Percentiles rank a stretch among this genome's conserved stretches.
Evolutionary conservation across 176 grass and related monocot species (phyloP).

Genomic region (Aegilops tauschii): DNA sequence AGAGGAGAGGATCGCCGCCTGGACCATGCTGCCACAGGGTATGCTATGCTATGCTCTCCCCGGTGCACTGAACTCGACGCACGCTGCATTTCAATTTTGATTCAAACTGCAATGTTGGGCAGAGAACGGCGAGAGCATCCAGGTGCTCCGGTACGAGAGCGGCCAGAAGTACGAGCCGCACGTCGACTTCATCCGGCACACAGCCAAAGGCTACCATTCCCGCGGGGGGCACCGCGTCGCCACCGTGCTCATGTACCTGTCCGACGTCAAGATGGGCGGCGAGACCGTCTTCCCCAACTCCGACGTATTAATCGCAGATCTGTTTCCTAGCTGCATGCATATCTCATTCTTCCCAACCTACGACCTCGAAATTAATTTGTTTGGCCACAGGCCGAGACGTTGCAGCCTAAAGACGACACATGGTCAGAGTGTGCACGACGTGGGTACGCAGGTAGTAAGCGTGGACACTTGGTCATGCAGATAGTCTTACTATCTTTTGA

Average conservation of each 20-base stretch:
- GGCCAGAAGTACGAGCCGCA: slow-evolving; percentile 64
- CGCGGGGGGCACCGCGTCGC: slow-evolving; percentile 47
- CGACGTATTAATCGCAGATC: not conserved
- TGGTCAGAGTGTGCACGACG: slow-evolving; percentile 48
- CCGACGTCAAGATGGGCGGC: slow-evolving; percentile 41
- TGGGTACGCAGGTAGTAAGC: too few species aligned
- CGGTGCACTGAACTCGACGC: not conserved
- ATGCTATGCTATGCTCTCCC: not conserved
- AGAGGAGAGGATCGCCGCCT: slow-evolving; percentile 52
- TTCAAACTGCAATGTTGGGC: not conserved
- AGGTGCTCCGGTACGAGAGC: slow-evolving; percentile 46
- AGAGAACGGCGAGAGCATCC: slow-evolving; percentile 61
- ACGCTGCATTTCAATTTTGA: not conserved
- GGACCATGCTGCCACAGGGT: slow-evolving; percentile 69
- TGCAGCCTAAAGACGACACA: slow-evolving; percentile 24
- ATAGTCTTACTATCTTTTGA: too few species aligned
- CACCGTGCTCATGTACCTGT: slow-evolving; percentile 68
- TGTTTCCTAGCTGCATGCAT: too few species aligned
- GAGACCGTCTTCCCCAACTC: slow-evolving; percentile 51
- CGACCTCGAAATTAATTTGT: too few species aligned
- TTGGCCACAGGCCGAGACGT: too few species aligned
- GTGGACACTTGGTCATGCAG: too few species aligned
- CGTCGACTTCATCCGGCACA: slow-evolving; percentile 46
- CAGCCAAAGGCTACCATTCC: slow-evolving; percentile 13
- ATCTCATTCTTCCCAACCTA: too few species aligned